Conservation (phyloP, 2,329 filamentous ascomycete species). For the Neofusicoccum parvum region DNA sequence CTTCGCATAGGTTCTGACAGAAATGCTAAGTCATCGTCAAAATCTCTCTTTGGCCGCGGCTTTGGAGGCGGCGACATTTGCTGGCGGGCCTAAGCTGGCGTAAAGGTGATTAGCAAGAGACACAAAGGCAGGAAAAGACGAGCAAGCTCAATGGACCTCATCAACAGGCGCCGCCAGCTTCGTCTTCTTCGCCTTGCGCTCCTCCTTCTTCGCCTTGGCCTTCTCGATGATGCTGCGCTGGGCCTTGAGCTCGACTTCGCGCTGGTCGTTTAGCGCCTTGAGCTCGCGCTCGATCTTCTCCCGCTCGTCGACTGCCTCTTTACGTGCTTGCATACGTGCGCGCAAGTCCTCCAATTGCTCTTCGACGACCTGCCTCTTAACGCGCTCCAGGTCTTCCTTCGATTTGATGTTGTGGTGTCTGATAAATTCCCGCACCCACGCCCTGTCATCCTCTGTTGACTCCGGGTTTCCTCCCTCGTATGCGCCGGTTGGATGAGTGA, state of each 20-base stretch:
- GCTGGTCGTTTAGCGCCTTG: constrained; percentile 46
- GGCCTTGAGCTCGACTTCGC: constrained; percentile 49
- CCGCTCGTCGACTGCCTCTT: constrained; percentile 44
- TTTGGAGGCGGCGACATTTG: neutral
- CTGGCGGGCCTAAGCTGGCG: neutral
- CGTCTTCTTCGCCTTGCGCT: constrained; percentile 34
- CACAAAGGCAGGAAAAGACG: neutral
- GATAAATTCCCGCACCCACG: constrained; percentile 46
- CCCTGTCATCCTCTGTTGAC: constrained; percentile 28
- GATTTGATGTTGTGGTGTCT: constrained; percentile 38
- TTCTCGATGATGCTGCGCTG: constrained; percentile 44
- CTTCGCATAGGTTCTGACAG: neutral
- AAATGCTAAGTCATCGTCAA: neutral
- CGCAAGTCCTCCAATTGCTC: constrained; percentile 32
- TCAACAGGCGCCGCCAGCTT: constrained; percentile 21
- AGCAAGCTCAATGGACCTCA: constrained; percentile 6
- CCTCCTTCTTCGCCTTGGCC: constrained; percentile 37
- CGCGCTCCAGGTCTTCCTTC: constrained; percentile 37
- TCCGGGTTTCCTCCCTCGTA: constrained; percentile 50
- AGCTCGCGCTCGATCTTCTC: constrained; percentile 47
- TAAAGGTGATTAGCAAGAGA: neutral
- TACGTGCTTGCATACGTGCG: constrained; percentile 36
- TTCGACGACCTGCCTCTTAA: constrained; percentile 35
- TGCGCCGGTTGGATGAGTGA: constrained; percentile 51
- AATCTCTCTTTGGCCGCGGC: neutral